Base-by-base conservation (phyloP, 1,284 basidiomycete species). In the Trametes pubescens region DNA sequence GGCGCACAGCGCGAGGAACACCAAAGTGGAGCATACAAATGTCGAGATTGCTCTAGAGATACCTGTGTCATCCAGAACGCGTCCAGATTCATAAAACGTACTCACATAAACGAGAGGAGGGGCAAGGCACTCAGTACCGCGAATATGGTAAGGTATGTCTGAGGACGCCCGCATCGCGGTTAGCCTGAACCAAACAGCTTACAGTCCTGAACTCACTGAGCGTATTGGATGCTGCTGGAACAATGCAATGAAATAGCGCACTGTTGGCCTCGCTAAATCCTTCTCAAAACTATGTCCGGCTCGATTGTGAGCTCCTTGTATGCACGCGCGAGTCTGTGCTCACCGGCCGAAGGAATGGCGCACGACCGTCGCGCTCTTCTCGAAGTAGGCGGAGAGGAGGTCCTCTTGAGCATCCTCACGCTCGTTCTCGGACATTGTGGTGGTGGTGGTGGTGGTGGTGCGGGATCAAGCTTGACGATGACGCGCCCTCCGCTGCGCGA, bases 281-380 rank as follows among this genome's bases (percentile, higher is more conserved):
- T 58, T 58, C 44, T 68, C 67, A 44, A 68, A 66, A 34, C 67
- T 68, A n/a, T 1, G 1, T 4, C 37, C 29, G n/a, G n/a, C 32
- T 13, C 26, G 34, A 16, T 24, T 38, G 22, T 35, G n/a, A 51
- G 29, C 4, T 11, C 18, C 22, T 21, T 26, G 37, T 52, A 35
- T 24, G 40, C 40, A 26, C 24, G 8, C 6, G 29, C 43, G 11
- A 21, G 11, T 21, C 34, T 11, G 22, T 13, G 53, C 65, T 46
- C 35, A 66, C 67, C 67, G 61, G 37, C 49, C 62, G 51, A 68
- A 66, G 2, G 62, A 54, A 16, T 48, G 44, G n/a, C 67, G 59
- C n/a, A 68, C 67, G 6, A 54, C 67, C 0, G 59, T 60, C 21
- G 67, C 67, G 53, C 64, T 68, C 54, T 65, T 66, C 51, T 68